These are phyloP conservation scores for Groenewaldozyma salmanticensis DNA, from an alignment of 805 yeast genomes.

Conservation along the genomic window DNA sequence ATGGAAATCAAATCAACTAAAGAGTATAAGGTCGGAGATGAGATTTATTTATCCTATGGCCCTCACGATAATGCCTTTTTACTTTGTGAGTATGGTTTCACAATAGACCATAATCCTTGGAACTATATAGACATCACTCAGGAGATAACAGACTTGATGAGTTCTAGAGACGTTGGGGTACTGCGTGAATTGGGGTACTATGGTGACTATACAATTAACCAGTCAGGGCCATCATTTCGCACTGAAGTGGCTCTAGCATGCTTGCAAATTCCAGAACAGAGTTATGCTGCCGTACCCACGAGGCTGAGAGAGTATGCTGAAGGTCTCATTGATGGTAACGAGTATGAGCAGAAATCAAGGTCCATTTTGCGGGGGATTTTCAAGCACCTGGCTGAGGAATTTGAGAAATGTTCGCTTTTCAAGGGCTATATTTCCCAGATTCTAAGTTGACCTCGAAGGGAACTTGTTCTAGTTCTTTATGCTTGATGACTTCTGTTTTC, in stretches of 20 bases:
- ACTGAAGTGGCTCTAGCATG: conserved; percentile 64
- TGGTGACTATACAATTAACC: conserved; percentile 63
- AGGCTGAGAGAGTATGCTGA: conserved; percentile 4
- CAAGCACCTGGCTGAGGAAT: too few relatives aligned
- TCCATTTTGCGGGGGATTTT: conserved; percentile 1
- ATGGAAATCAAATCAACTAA: conserved; percentile 41
- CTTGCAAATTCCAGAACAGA: conserved; percentile 7
- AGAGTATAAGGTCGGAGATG: conserved; percentile 37
- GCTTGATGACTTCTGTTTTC: not conserved
- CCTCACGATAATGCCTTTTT: conserved; percentile 80
- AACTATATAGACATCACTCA: conserved; percentile 57
- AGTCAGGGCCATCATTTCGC: conserved; percentile 53
- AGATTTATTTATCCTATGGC: conserved; percentile 71
- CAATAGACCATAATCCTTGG: conserved; percentile 49
- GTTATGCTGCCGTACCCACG: too few relatives aligned
- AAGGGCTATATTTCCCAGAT: too few relatives aligned
- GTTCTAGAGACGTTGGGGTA: conserved; percentile 33
- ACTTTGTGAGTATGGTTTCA: conserved; percentile 82
- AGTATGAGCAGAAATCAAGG: conserved; percentile 2
- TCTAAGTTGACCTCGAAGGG: not conserved
- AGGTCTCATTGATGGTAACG: conserved; percentile 8
- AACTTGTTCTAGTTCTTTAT: not conserved
- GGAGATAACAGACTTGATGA: conserved; percentile 32
- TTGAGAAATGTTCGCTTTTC: too few relatives aligned
- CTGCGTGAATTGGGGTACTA: conserved; percentile 46